phyloP scores from a whole-genome alignment of 495 filamentous ascomycete species.

The Usnea hakonensis region DNA sequence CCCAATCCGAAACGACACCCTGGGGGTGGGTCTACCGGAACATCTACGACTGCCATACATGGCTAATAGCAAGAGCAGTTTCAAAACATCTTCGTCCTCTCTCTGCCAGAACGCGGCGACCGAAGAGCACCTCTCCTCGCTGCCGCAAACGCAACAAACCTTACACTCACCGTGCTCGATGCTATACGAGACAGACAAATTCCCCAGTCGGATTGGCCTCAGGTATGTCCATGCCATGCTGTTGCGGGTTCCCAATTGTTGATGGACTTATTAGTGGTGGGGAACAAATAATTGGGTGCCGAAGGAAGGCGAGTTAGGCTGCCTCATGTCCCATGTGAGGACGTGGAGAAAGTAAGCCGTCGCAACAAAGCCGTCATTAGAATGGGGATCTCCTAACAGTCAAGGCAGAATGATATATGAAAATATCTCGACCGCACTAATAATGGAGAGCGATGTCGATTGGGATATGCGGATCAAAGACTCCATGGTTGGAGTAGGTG shows the following conservation, averaged over 20 bases:
- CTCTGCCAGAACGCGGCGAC: constrained; percentile 19
- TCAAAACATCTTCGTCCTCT: constrained; percentile 20
- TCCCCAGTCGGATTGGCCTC: constrained; percentile 16
- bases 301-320: constrained; percentile 22
- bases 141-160: constrained; percentile 17
- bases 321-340: constrained; percentile 21
- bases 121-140: constrained; percentile 18
- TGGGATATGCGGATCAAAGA: constrained; percentile 39
- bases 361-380: not conserved
- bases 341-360: constrained; percentile 18
- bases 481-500: constrained; percentile 33
- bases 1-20: constrained; percentile 17
- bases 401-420: constrained; percentile 32
- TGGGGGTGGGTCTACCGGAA: constrained; percentile 13
- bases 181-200: constrained; percentile 22
- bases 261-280: constrained; percentile 7
- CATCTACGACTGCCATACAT: not conserved
- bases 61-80: constrained; percentile 13
- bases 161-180: constrained; percentile 18
- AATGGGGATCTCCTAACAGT: not conserved
- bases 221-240: not conserved
- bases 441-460: constrained; percentile 44
- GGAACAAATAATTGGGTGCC: constrained; percentile 18
- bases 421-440: constrained; percentile 35
- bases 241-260: not conserved